Conservation (phyloP, 2,329 filamentous ascomycete species). For the Bipolaris bicolor region DNA sequence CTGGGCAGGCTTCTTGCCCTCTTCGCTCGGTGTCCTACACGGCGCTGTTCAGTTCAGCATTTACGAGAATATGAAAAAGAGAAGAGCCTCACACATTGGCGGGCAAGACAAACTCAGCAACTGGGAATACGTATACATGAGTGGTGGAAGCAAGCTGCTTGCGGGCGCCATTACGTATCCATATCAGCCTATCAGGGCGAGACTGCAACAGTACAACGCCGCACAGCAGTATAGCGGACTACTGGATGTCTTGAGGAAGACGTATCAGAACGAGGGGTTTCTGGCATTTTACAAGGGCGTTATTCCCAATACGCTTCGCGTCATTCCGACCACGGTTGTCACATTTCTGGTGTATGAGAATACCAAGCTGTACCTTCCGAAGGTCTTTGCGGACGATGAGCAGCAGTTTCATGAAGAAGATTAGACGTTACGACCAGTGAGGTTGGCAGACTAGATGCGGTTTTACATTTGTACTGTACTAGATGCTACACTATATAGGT, state of each 20-base stretch:
- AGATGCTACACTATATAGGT: background rate
- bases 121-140: slow-evolving; percentile 79
- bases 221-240: slow-evolving; percentile 75
- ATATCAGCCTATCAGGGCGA: slow-evolving; percentile 87
- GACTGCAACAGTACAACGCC: slow-evolving; percentile 88
- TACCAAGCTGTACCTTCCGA: slow-evolving; percentile 72
- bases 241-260: slow-evolving; percentile 71
- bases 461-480: background rate
- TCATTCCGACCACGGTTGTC: slow-evolving; percentile 93
- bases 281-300: slow-evolving; percentile 92
- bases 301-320: slow-evolving; percentile 85
- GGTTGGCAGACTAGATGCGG: background rate
- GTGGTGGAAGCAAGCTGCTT: slow-evolving; percentile 81
- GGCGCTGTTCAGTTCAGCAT: slow-evolving; percentile 95
- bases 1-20: slow-evolving; percentile 84
- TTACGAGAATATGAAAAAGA: slow-evolving; percentile 77
- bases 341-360: slow-evolving; percentile 99
- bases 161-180: slow-evolving; percentile 92
- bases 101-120: slow-evolving; percentile 63
- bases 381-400: slow-evolving; percentile 47
- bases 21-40: slow-evolving; percentile 85
- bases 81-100: slow-evolving; percentile 55
- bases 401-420: slow-evolving; percentile 40
- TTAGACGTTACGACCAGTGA: slow-evolving; percentile 10
- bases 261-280: slow-evolving; percentile 80